Evolutionary conservation across 192 early-diverging fungal genomes (phyloP).

Genomic region (Coemansia sp.): DNA sequence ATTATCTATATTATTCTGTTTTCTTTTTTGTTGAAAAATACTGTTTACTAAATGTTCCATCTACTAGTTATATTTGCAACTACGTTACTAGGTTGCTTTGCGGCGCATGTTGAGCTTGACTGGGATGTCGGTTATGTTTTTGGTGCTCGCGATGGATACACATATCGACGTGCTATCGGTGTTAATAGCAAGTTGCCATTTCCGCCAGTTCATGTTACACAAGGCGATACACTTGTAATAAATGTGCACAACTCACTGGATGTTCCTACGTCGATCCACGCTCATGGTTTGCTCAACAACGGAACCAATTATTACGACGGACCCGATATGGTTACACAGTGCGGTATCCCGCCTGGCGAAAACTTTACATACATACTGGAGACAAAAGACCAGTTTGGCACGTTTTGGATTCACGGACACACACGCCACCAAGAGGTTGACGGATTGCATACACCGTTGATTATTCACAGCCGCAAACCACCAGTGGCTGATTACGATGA

Average conservation of each 20-base stretch:
- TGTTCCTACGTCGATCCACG: conserved; percentile 64
- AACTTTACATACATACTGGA: conserved; percentile 69
- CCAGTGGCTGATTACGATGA: conserved; percentile 58
- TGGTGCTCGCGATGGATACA: conserved; percentile 63
- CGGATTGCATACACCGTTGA: conserved; percentile 69
- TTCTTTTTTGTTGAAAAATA: not conserved
- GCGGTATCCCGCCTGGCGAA: conserved; percentile 65
- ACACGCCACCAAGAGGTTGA: conserved; percentile 72
- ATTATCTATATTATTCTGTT: not conserved
- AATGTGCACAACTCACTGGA: conserved; percentile 60
- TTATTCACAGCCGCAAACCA: conserved; percentile 56
- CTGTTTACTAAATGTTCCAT: not conserved
- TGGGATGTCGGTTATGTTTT: conserved; percentile 67
- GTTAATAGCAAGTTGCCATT: conserved; percentile 31
- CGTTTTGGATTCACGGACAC: conserved; percentile 83
- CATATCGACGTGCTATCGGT: conserved; percentile 57
- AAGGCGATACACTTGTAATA: conserved; percentile 34
- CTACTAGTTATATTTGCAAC: not conserved
- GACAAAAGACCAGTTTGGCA: conserved; percentile 72
- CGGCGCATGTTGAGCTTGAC: conserved; percentile 34
- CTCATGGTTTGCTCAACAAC: conserved; percentile 75
- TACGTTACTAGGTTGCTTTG: not conserved
- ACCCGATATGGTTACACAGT: conserved; percentile 64
- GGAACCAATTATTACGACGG: conserved; percentile 70
- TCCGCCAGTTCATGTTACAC: conserved; percentile 22